A percentile compares a stretch with the other conserved stretches of the same genome.
Conservation (phyloP, 345 rosid genomes). For the Brassica juncea region DNA sequence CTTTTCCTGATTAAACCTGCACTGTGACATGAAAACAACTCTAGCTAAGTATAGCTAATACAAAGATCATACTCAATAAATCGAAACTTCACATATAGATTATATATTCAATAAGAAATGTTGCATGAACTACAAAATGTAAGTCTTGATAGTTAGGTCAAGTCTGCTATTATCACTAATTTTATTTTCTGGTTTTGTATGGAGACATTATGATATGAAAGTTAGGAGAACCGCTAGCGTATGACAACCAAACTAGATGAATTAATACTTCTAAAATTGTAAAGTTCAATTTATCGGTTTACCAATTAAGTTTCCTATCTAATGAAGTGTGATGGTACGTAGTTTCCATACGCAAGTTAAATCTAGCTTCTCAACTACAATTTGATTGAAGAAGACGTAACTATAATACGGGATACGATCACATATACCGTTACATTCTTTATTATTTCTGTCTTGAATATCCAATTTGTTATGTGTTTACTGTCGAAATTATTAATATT, state of each 20-base stretch:
- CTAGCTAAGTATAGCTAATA: not conserved
- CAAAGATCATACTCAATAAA: not conserved
- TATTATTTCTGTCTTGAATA: no score
- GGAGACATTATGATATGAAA: not conserved
- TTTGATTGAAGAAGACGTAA: not conserved
- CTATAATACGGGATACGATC: not conserved
- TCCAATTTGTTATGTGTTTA: no score
- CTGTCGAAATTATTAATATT: no score
- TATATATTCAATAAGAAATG: not conserved
- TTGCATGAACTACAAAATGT: not conserved
- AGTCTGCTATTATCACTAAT: not conserved
- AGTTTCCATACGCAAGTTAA: not conserved
- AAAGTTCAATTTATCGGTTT: not conserved
- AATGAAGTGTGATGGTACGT: not conserved
- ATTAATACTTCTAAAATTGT: not conserved
- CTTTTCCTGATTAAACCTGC: not conserved
- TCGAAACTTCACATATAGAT: not conserved
- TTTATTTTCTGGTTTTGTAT: not conserved
- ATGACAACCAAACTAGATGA: not conserved
- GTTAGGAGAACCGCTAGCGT: not conserved
- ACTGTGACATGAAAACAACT: not conserved
- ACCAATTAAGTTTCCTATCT: not conserved
- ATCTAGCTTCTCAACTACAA: not conserved
- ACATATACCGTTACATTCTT: not conserved
- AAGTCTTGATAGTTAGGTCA: not conserved